Percentiles rank a stretch among this genome's conserved stretches.
These are phyloP conservation scores for Lunasporangiospora selenospora DNA, from an alignment of 192 early-diverging fungal genomes.

Conservation along the genomic window DNA sequence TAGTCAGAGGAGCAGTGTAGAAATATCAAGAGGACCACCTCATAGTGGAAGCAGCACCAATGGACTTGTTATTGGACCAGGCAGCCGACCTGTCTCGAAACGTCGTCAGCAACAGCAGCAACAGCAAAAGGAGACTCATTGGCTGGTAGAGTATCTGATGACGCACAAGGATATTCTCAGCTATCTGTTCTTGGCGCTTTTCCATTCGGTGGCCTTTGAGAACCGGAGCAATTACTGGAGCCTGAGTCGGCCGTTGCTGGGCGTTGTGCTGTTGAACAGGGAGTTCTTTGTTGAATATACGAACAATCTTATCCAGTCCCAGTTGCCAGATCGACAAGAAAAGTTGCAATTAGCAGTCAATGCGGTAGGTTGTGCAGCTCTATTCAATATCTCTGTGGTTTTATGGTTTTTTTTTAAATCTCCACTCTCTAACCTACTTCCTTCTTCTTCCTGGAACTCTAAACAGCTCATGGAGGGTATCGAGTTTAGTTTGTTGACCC, in stretches of 20 bases:
- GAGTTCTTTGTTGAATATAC: slow-evolving; percentile 66
- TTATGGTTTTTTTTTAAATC: not conserved
- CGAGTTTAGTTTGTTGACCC: slow-evolving; percentile 52
- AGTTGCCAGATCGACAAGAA: slow-evolving; percentile 58
- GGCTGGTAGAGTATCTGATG: slow-evolving; percentile 59
- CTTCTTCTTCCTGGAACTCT: no score
- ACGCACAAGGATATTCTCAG: slow-evolving; percentile 67
- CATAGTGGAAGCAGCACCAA: slow-evolving; percentile 26
- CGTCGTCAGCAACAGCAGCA: slow-evolving; percentile 45
- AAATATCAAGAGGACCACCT: slow-evolving; percentile 15
- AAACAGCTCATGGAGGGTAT: slow-evolving; percentile 65
- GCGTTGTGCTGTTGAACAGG: slow-evolving; percentile 77
- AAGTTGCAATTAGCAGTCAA: slow-evolving; percentile 43
- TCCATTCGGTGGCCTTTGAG: slow-evolving; percentile 83
- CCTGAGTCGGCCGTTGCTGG: slow-evolving; percentile 81
- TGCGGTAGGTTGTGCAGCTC: slow-evolving; percentile 19
- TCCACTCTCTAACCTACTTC: no score
- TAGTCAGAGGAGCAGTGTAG: slow-evolving; percentile 16
- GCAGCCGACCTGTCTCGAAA: slow-evolving; percentile 27
- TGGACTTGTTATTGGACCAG: no score
- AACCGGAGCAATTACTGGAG: slow-evolving; percentile 84
- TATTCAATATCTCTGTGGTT: not conserved
- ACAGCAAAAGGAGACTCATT: slow-evolving; percentile 53
- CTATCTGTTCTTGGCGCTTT: slow-evolving; percentile 67
- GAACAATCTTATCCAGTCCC: slow-evolving; percentile 57